Evolutionary conservation across 306 rosid genomes (phyloP).

Genomic region (Cucumis hystrix): DNA sequence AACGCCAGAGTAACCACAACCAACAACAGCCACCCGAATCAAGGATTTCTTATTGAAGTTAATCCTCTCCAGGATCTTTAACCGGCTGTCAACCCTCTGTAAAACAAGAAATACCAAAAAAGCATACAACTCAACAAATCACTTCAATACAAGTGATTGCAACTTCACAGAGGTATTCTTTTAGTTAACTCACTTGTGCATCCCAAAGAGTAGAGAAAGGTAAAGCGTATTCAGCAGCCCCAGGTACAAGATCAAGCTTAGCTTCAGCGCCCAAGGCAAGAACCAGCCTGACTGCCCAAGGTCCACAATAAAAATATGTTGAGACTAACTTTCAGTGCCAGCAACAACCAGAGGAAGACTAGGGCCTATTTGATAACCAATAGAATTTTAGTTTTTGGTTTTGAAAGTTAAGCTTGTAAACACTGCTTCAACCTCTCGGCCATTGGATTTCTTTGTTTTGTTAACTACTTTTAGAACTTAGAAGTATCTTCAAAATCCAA

Average conservation of each 20-base stretch:
- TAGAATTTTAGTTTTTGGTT: not conserved
- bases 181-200: constrained; percentile 49
- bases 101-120: constrained; percentile 16
- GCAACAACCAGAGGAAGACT: not conserved
- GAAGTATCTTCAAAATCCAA: not conserved
- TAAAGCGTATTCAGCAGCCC: constrained; percentile 67
- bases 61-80: constrained; percentile 65
- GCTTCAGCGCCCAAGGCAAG: constrained; percentile 96
- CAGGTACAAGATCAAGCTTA: constrained; percentile 76
- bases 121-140: not conserved
- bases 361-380: not conserved
- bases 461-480: too few species aligned
- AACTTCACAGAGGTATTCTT: not conserved
- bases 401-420: not conserved
- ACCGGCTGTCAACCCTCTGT: constrained; percentile 59
- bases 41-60: constrained; percentile 51
- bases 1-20: constrained; percentile 92
- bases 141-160: not conserved
- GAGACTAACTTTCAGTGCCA: not conserved
- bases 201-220: constrained; percentile 86
- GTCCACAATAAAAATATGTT: constrained; percentile 11
- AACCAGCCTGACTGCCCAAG: constrained; percentile 94
- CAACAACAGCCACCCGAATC: constrained; percentile 80
- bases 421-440: not conserved
- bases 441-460: not conserved